These are phyloP conservation scores for Tardiomyces depauwii DNA, from an alignment of 1,139 yeast genomes.

Conservation along the genomic window DNA sequence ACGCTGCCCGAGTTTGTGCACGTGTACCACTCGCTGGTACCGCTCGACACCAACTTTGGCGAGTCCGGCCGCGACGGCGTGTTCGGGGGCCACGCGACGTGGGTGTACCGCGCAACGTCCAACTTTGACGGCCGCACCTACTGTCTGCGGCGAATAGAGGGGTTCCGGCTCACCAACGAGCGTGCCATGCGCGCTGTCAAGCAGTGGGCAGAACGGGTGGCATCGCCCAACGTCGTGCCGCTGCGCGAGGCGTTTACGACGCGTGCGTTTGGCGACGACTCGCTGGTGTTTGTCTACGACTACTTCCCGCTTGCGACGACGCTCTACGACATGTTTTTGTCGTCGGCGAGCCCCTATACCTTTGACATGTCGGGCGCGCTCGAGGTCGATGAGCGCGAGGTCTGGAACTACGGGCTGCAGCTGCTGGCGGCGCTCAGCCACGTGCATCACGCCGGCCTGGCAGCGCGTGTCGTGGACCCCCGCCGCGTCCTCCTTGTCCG, in stretches of 20 bases:
- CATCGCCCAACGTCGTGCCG: constrained; percentile 48
- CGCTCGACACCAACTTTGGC: constrained; percentile 43
- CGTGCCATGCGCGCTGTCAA: constrained; percentile 39
- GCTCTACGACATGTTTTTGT: constrained; percentile 42
- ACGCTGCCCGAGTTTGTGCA: constrained; percentile 68
- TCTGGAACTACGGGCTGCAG: constrained; percentile 75
- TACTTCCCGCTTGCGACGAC: constrained; percentile 57
- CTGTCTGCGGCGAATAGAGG: constrained; percentile 62
- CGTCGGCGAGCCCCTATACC: constrained; percentile 5
- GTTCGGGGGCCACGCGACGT: constrained; percentile 52
- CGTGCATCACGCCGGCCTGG: constrained; percentile 51
- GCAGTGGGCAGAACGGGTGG: constrained; percentile 40
- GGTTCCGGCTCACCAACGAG: constrained; percentile 50
- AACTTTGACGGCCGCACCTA: constrained; percentile 72
- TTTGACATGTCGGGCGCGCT: too few species aligned
- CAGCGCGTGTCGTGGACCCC: constrained; percentile 53
- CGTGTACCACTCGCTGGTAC: constrained; percentile 76
- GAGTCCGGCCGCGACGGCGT: constrained; percentile 21
- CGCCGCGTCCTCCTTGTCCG: constrained; percentile 63
- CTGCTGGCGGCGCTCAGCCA: constrained; percentile 52
- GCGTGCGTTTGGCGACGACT: constrained; percentile 71
- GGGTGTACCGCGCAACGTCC: constrained; percentile 71
- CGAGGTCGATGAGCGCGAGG: constrained; percentile 43
- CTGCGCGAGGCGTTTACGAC: constrained; percentile 80
- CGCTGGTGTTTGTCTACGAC: constrained; percentile 49